Evolutionary conservation across 2,329 filamentous ascomycete genomes (phyloP), one percentile per base, ranked within the genome.

Genomic region (Paraconiothyrium brasiliense): DNA sequence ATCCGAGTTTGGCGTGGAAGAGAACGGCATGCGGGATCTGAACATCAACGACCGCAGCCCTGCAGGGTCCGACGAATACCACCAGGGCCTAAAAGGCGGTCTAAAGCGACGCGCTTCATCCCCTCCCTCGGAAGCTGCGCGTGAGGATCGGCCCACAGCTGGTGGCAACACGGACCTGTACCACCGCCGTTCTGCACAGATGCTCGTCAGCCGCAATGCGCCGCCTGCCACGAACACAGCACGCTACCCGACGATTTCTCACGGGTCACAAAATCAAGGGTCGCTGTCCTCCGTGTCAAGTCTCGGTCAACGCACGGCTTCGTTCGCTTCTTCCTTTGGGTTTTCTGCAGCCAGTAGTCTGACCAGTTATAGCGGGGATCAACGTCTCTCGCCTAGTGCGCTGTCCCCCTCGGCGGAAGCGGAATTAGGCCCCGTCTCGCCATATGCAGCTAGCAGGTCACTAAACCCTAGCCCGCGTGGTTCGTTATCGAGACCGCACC

Each of bases 231-330:
- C 52, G 24, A 55, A 32, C 9, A 34, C 52, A 20, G 35, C 52
- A 55, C 52, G 52, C 22, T 46, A 55, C 39, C 24, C 52, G 43
- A 80, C 82, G 27, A 30, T 30, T 50, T 83, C 83, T 32, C 82
- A 83, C 47, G 87, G 86, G 72, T 84, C 85, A 61, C 81, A 83
- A 30, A 84, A 83, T 60, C 84, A 87, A 68, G 86, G 87, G 50
- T 90, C 88, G 24, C 75, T 90, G 27, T 91, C 89, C 6, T 89
- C 89, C n/a, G 83, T 84, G 9, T 87, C 87, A n/a, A 90, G 88
- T 6, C 80, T 84, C 32, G 85, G 85, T 51, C 83, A 86, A 62
- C 85, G 87, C 65, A 87, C 85, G 49, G 85, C 85, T 32, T 91
- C 89, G 1, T 85, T 89, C 69, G 85, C 87, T 13, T 90, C 89